Evolutionary conservation across 225 moss, liverwort and hornwort genomes (phyloP), one percentile per base, ranked within the genome.

Genomic region (Rhytidiadelphus loreus): DNA sequence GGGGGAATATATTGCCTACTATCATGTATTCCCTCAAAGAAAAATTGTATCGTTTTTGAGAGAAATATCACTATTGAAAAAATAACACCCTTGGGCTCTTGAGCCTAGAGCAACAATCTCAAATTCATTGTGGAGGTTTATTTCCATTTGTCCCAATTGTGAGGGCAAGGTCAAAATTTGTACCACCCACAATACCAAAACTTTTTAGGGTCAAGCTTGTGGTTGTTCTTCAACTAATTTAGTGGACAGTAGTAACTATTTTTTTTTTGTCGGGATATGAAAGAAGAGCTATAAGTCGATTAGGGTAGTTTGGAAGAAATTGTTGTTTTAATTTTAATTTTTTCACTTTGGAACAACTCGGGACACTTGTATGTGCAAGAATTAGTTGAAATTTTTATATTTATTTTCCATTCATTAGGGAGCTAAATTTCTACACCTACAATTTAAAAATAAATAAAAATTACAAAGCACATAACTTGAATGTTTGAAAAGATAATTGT

Each of bases 31-130:
- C 16, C 8, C 4, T 28, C 5, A 19, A 17, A 6, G 9, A 29
- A 3, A 16, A 29, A 4, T 46, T 10, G 18, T 29, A 17, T 10
- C 0, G 0, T 29, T 73, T 46, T 29, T 9, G 9, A 30, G 6
- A 16, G 44, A 71, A 43, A 44, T 28, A 72, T 72, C 2, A n/a
- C n/a, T n/a, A 3, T 28, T 9, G 1, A 28, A 37, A 44, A 25
- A 16, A 12, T 1, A 3, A n/a, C n/a, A n/a, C 13, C 4, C 0
- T 0, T 43, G 16, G 43, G 3, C 13, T 44, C 16, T 0, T 43
- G 1, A 43, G 9, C 43, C 12, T 71, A 71, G 26, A 71, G 0
- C 3, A 15, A 4, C 1, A 2, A 1, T 43, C 3, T 71, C 6
- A 44, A 44, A 16, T 44, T 72, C 28, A 44, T 16, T 44, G 16